Evolutionary conservation across 306 rosid species (phyloP).

Genomic region (Styphnolobium japonicum): DNA sequence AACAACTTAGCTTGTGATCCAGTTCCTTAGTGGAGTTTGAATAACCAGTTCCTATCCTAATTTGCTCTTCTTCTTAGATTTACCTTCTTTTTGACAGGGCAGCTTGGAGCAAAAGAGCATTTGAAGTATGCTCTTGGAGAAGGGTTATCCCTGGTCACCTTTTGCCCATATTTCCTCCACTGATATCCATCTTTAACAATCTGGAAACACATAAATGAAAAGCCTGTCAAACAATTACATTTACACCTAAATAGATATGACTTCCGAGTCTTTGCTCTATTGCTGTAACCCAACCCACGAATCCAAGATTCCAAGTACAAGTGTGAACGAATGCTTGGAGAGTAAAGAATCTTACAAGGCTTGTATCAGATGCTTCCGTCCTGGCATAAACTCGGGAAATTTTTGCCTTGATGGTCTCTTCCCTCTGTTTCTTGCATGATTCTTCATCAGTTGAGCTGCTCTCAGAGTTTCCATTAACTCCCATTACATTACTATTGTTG

Average conservation of each 20-base stretch:
- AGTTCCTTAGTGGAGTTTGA: background rate
- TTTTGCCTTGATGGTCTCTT: conserved; percentile 70
- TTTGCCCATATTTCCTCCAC: conserved; percentile 98
- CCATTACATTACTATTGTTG: conserved; percentile 39
- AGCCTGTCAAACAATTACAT: conserved; percentile 25
- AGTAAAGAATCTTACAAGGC: conserved; percentile 60
- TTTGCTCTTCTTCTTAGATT: background rate
- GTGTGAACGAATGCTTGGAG: background rate
- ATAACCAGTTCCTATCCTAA: background rate
- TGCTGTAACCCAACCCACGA: too few species aligned
- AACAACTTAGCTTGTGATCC: conserved; percentile 3
- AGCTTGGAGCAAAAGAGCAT: conserved; percentile 96
- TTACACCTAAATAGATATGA: background rate
- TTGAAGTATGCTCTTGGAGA: conserved; percentile 98
- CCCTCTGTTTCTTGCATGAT: conserved; percentile 76
- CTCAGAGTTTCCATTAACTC: conserved; percentile 71
- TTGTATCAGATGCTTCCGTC: conserved; percentile 75
- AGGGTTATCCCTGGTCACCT: conserved; percentile 98
- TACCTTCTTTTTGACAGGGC: conserved; percentile 99
- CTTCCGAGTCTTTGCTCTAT: background rate
- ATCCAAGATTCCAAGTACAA: background rate
- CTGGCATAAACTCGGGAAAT: conserved; percentile 54
- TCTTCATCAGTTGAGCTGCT: conserved; percentile 91
- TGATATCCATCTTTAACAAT: conserved; percentile 96
- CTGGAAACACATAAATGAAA: conserved; percentile 41